phyloP scores from a whole-genome alignment of 352 stramenopile genomes.

The Globisporangium perplexum region DNA sequence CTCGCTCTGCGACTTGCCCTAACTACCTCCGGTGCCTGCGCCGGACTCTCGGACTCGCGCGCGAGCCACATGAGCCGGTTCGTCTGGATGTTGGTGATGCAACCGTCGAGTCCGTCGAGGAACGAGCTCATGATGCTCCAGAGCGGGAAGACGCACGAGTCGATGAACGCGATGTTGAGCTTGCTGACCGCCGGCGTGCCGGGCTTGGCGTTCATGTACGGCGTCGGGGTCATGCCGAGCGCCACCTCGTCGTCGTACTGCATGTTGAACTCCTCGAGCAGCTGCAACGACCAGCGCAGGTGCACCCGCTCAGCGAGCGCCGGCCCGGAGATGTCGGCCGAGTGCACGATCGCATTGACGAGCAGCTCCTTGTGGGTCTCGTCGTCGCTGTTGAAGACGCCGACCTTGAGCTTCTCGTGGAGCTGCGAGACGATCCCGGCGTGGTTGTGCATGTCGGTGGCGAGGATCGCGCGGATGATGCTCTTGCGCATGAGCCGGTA shows the following conservation, averaged over 20 bases:
- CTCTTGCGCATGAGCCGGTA: conserved; percentile 58
- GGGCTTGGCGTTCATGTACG: conserved; percentile 75
- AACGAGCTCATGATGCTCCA: conserved; percentile 67
- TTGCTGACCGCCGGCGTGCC: conserved; percentile 58
- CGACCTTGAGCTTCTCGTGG: conserved; percentile 57
- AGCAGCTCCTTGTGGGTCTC: conserved; percentile 59
- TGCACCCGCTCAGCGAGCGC: conserved; percentile 47
- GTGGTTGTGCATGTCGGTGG: conserved; percentile 82
- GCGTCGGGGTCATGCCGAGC: conserved; percentile 50
- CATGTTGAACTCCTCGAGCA: conserved; percentile 80
- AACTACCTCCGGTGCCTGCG: background rate
- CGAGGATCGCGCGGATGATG: conserved; percentile 75
- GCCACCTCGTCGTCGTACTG: conserved; percentile 72
- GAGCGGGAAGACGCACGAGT: conserved; percentile 80
- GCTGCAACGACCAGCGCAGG: conserved; percentile 52
- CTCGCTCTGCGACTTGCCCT: too few relatives aligned
- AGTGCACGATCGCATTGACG: conserved; percentile 71
- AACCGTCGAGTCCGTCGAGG: conserved; percentile 51
- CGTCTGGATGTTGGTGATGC: conserved; percentile 57
- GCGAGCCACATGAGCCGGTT: conserved; percentile 62
- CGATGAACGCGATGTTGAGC: conserved; percentile 78
- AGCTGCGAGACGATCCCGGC: conserved; percentile 62
- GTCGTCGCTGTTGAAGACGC: conserved; percentile 44
- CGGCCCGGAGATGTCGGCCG: conserved; percentile 74
- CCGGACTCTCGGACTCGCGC: conserved; percentile 12